A percentile compares a stretch with the other conserved stretches of the same genome.
These are phyloP conservation scores for Aphanomyces euteiches DNA, from an alignment of 352 stramenopile genomes.

Conservation along the genomic window DNA sequence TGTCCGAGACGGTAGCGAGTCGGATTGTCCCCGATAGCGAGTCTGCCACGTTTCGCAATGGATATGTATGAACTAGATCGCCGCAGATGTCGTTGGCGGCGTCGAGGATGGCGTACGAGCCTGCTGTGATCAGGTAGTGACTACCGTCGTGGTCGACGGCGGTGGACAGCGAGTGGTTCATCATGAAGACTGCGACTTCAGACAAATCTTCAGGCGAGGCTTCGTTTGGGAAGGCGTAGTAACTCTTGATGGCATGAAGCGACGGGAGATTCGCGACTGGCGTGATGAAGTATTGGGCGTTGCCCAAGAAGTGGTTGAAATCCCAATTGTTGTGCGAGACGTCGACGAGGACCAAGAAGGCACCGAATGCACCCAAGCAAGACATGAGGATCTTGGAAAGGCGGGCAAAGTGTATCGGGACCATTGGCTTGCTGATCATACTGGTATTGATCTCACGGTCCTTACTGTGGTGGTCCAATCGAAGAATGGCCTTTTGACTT, in stretches of 20 bases:
- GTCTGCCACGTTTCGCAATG: neutral
- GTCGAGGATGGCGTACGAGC: constrained; percentile 2
- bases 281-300: constrained; percentile 7
- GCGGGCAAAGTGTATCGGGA: no score
- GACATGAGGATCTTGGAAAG: no score
- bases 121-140: constrained; percentile 10
- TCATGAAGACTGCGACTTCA: neutral
- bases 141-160: neutral
- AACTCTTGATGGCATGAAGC: neutral
- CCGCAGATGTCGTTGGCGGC: constrained; percentile 8
- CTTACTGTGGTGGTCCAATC: no score
- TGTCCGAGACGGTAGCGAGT: constrained; percentile 5
- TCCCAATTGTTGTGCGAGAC: constrained; percentile 25
- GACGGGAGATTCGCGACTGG: constrained; percentile 4
- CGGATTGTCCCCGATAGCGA: neutral
- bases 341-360: constrained; percentile 8
- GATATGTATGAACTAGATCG: neutral
- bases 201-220: neutral
- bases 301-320: constrained; percentile 15
- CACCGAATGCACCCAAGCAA: neutral
- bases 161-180: neutral
- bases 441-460: no score
- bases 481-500: no score
- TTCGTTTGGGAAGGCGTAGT: constrained; percentile 9
- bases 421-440: no score